Conservation (phyloP, 257 asterid genomes). For the Catharanthus roseus region DNA sequence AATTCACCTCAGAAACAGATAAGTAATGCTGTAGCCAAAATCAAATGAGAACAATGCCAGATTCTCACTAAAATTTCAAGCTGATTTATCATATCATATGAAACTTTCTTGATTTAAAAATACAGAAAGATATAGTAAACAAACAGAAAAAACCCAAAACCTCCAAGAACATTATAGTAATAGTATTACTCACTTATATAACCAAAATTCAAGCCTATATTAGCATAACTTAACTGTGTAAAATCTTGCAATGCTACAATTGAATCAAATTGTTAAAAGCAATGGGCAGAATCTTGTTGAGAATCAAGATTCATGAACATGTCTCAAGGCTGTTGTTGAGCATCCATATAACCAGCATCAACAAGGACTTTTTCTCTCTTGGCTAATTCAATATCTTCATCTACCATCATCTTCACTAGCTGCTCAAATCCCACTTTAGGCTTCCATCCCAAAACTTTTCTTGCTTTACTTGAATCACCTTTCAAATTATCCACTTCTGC, state of each 20-base stretch:
- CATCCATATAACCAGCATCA: conserved; percentile 93
- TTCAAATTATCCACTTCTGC: conserved; percentile 89
- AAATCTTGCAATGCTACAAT: not conserved
- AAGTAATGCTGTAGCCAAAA: not conserved
- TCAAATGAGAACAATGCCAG: not conserved
- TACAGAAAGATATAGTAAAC: not conserved
- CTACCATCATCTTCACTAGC: conserved; percentile 98
- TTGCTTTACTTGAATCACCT: conserved; percentile 83
- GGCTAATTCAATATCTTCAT: conserved; percentile 88
- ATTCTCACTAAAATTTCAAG: not conserved
- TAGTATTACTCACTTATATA: not conserved
- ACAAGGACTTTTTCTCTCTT: conserved; percentile 96
- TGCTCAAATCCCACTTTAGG: conserved; percentile 83
- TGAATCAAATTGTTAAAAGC: not conserved
- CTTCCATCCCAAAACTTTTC: conserved; percentile 75
- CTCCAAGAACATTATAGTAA: not conserved
- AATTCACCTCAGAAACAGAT: not conserved
- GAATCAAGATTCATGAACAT: not conserved
- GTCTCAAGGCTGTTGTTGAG: conserved; percentile 90
- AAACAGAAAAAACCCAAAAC: not conserved
- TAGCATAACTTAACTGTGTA: not conserved
- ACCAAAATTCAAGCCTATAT: not conserved
- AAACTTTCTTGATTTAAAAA: not conserved
- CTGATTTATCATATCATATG: not conserved
- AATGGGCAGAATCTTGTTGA: too few relatives aligned